Evolutionary conservation across 257 asterid genomes (phyloP).

Genomic region (Buddleja alternifolia): DNA sequence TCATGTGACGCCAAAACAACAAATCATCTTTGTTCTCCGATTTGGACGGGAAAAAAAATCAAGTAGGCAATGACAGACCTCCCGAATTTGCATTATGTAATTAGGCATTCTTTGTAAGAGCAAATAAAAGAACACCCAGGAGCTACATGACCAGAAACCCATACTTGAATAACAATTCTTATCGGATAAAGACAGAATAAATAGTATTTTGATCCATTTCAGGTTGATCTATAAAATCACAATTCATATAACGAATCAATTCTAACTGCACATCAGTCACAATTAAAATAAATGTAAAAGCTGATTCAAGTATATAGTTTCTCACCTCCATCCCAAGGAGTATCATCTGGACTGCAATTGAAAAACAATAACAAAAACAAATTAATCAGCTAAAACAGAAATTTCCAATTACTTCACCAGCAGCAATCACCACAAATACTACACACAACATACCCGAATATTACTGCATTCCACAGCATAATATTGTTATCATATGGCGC

Average conservation of each 20-base stretch:
- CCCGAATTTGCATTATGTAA: no score
- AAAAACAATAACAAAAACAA: slow-evolving; percentile 4
- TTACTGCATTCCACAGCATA: slow-evolving; percentile 95
- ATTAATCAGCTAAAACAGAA: slow-evolving; percentile 11
- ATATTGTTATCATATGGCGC: slow-evolving; percentile 91
- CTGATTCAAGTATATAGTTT: neutral
- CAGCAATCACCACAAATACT: slow-evolving; percentile 1
- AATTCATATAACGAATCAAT: neutral
- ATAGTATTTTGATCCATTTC: no score
- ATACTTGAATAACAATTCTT: no score
- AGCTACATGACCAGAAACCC: no score
- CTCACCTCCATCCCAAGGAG: slow-evolving; percentile 99
- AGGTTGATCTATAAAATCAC: no score
- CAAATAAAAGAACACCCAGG: no score
- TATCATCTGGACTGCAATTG: slow-evolving; percentile 86
- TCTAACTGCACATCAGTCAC: neutral
- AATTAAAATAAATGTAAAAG: slow-evolving; percentile 2
- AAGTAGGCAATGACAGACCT: no score
- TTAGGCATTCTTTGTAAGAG: no score
- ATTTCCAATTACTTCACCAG: neutral
- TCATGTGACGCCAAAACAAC: no score
- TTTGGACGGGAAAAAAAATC: no score
- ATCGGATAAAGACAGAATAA: no score
- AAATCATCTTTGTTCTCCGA: no score
- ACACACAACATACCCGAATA: slow-evolving; percentile 66